These are phyloP conservation scores for Lentinula raphanica DNA, from an alignment of 768 basidiomycete genomes.

Conservation along the genomic window DNA sequence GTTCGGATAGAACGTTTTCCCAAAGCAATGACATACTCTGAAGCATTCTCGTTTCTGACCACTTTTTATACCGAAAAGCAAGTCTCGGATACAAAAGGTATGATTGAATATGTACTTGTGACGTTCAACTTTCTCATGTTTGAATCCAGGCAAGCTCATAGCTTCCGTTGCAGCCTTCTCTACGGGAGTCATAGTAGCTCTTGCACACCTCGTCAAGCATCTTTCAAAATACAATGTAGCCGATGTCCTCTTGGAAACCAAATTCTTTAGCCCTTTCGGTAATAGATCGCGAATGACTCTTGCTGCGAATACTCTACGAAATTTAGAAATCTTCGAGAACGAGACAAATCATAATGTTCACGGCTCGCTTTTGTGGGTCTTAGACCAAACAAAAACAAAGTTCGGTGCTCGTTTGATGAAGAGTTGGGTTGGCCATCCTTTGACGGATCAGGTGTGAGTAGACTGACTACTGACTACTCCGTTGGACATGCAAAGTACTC, in stretches of 20 bases:
- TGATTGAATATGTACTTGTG: neutral
- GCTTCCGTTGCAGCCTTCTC: constrained; percentile 64
- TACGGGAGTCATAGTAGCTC: constrained; percentile 59
- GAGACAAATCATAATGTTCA: constrained; percentile 69
- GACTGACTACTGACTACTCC: neutral
- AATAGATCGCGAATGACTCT: constrained; percentile 81
- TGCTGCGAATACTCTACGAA: constrained; percentile 80
- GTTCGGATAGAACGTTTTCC: constrained; percentile 63
- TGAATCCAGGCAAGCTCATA: constrained; percentile 49
- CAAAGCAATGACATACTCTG: constrained; percentile 50
- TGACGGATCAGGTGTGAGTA: constrained; percentile 63
- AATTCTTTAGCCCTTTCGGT: constrained; percentile 76
- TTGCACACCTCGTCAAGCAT: constrained; percentile 70
- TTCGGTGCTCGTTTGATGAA: constrained; percentile 84
- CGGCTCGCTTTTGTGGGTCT: constrained; percentile 79
- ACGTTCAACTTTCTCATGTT: neutral
- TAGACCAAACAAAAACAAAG: constrained; percentile 83
- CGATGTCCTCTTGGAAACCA: constrained; percentile 69
- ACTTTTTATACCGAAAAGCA: constrained; percentile 59
- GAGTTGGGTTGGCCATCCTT: constrained; percentile 82
- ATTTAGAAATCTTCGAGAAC: constrained; percentile 91
- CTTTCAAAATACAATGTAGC: constrained; percentile 72
- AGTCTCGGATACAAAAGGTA: constrained; percentile 35
- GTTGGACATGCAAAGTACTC: no score
- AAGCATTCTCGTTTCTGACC: constrained; percentile 65